Conservation (phyloP, 257 asterid species). For the Coffea canephora region DNA sequence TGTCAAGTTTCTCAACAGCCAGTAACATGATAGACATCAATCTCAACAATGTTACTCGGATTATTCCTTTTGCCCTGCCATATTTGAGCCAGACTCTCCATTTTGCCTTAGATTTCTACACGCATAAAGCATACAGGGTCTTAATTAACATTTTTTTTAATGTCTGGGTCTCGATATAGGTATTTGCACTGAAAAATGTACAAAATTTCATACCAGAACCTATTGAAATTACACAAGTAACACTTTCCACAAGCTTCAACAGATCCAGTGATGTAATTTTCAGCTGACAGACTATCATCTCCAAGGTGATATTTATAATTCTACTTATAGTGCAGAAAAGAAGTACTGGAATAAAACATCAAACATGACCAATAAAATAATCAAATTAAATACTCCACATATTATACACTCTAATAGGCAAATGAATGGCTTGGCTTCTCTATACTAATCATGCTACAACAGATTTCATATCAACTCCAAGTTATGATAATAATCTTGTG, state of each 20-base stretch:
- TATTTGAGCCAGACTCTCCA: too few species aligned
- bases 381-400: not conserved
- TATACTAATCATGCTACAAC: too few species aligned
- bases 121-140: not conserved
- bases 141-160: too few species aligned
- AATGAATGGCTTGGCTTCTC: not conserved
- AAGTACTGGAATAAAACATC: constrained; percentile 3
- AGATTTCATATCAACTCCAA: not conserved
- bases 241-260: not conserved
- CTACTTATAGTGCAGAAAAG: not conserved
- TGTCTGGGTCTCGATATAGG: too few species aligned
- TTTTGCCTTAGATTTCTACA: not conserved
- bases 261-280: not conserved
- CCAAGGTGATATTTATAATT: not conserved
- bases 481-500: constrained; percentile 3
- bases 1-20: not conserved
- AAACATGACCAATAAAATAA: not conserved
- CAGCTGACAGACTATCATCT: not conserved
- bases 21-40: not conserved
- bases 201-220: not conserved
- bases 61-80: too few species aligned
- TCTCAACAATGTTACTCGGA: too few species aligned
- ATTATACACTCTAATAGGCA: not conserved
- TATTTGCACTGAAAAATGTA: not conserved
- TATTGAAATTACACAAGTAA: not conserved